Evolutionary conservation across 73 alveolate species (phyloP).

Genomic region (Paramecium primaurelia): DNA sequence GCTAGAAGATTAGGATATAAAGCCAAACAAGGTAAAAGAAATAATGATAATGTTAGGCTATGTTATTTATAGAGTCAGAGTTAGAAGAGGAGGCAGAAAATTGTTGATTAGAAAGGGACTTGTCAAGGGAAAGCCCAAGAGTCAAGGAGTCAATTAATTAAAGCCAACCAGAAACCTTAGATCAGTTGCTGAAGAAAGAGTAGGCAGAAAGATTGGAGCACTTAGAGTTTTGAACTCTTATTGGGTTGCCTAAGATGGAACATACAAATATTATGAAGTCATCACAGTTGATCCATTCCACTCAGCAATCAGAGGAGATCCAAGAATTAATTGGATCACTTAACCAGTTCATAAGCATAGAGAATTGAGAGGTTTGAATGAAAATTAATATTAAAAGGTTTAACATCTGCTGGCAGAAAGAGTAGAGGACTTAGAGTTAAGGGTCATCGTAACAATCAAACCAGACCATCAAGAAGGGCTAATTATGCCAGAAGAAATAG

Average conservation of each 20-base stretch:
- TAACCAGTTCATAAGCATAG: conserved; percentile 94
- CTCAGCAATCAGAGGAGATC: conserved; percentile 96
- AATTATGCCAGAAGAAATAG: conserved; percentile 90
- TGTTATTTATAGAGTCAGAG: conserved; percentile 97
- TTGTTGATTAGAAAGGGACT: conserved; percentile 91
- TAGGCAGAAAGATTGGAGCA: conserved; percentile 90
- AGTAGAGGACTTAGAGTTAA: conserved; percentile 96
- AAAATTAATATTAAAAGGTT: conserved; percentile 66
- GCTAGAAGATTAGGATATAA: conserved; percentile 99
- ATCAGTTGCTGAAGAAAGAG: conserved; percentile 99
- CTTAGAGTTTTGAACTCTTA: conserved; percentile 98
- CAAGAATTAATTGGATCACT: conserved; percentile 99
- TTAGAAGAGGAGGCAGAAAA: conserved; percentile 99
- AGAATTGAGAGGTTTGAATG: conserved; percentile 78
- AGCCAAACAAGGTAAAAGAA: conserved; percentile 71
- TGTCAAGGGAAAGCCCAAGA: conserved; percentile 99
- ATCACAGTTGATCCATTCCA: conserved; percentile 99
- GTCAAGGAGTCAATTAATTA: conserved; percentile 96
- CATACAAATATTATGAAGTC: conserved; percentile 97
- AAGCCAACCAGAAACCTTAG: conserved; percentile 95
- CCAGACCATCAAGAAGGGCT: conserved; percentile 93
- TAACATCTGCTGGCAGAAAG: conserved; percentile 96
- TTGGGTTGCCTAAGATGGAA: conserved; percentile 99
- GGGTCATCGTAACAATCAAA: conserved; percentile 92
- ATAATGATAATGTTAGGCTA: conserved; percentile 82